Conservation (phyloP, 164 flowering plant genomes). For the Hamamelis virginiana region DNA sequence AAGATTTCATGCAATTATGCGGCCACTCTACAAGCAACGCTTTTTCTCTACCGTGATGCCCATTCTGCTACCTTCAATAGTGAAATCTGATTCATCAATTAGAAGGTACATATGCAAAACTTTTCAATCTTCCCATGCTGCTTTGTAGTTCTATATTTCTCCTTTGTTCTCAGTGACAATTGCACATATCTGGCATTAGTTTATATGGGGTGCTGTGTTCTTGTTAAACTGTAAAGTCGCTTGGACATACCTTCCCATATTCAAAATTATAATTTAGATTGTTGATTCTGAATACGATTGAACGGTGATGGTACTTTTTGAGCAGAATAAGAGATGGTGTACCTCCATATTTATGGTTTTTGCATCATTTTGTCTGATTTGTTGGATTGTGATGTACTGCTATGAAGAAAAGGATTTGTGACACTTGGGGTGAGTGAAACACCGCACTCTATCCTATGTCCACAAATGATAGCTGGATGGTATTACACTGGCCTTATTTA, state of each 20-base stretch:
- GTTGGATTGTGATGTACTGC: no score
- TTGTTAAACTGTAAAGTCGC: not conserved
- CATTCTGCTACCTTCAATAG: conserved; percentile 50
- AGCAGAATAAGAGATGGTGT: no score
- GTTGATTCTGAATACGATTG: no score
- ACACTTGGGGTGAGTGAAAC: no score
- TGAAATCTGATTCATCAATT: conserved; percentile 43
- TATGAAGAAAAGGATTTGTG: no score
- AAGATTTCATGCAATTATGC: conserved; percentile 69
- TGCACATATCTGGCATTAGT: not conserved
- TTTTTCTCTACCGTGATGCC: conserved; percentile 75
- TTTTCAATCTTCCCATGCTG: not conserved
- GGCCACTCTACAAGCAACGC: conserved; percentile 91
- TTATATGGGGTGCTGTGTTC: not conserved
- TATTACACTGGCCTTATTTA: no score
- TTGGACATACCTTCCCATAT: not conserved
- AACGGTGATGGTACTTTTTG: no score
- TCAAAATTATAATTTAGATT: no score
- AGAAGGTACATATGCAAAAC: conserved; percentile 38
- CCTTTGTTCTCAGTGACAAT: not conserved
- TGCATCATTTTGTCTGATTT: no score
- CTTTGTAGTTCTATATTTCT: not conserved
- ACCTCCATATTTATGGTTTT: no score
- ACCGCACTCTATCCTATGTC: no score
- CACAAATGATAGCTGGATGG: no score